phyloP scores from a whole-genome alignment of 768 basidiomycete species.

The Trametes meyenii region DNA sequence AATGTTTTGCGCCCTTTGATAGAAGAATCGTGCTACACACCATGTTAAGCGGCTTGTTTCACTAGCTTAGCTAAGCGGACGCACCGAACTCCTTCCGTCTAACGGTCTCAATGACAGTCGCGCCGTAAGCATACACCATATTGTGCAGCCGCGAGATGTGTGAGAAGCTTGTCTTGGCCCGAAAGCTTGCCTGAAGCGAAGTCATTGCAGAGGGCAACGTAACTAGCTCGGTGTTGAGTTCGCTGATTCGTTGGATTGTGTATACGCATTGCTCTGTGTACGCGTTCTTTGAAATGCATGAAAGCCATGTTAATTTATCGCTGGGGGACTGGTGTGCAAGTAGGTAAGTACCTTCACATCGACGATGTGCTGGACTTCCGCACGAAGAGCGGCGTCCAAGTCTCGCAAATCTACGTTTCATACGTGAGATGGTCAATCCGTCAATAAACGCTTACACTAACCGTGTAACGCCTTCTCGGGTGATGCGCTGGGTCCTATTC shows the following conservation, averaged over 20 bases:
- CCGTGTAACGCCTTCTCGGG: conserved; percentile 24
- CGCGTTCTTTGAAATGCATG: conserved; percentile 53
- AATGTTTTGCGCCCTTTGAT: conserved; percentile 77
- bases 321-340: neutral
- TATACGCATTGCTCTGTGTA: conserved; percentile 70
- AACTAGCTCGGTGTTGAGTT: conserved; percentile 80
- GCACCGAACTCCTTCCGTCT: conserved; percentile 87
- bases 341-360: conserved; percentile 41
- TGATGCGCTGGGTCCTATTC: conserved; percentile 14
- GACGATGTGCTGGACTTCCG: conserved; percentile 60
- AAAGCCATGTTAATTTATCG: neutral
- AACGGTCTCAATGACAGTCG: conserved; percentile 88
- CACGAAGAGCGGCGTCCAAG: conserved; percentile 60
- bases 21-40: conserved; percentile 71
- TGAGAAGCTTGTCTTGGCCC: conserved; percentile 80
- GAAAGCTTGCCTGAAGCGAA: conserved; percentile 69
- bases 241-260: conserved; percentile 73
- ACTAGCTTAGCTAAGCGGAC: conserved; percentile 28
- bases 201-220: conserved; percentile 67
- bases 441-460: neutral
- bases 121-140: conserved; percentile 91
- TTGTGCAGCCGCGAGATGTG: conserved; percentile 88
- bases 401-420: conserved; percentile 55
- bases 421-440: neutral
- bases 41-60: conserved; percentile 6